phyloP scores from a whole-genome alignment of 768 basidiomycete species.

The Phlegmacium glaucopus region DNA sequence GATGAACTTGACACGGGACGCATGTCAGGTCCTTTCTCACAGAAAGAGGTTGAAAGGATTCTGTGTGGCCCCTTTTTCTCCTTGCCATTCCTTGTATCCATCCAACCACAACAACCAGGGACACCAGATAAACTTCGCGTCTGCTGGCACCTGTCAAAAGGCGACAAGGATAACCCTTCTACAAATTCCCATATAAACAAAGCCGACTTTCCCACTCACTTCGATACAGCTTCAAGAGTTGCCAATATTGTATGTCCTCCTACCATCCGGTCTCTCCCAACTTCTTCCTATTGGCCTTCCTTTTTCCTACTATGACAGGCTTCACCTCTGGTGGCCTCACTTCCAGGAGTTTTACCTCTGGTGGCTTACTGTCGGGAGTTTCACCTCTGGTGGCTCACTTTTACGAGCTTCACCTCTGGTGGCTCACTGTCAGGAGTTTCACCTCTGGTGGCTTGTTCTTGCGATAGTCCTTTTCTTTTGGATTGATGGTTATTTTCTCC shows the following conservation, averaged over 20 bases:
- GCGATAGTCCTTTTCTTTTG: too few species aligned
- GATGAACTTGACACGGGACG: conserved; percentile 15
- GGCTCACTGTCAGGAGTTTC: too few species aligned
- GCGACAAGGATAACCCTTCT: conserved; percentile 6
- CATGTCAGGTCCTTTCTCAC: conserved; percentile 27
- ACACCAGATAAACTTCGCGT: conserved; percentile 21
- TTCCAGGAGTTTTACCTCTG: not conserved
- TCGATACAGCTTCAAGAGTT: conserved; percentile 19
- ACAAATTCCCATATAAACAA: conserved; percentile 24
- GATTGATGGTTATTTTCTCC: too few species aligned
- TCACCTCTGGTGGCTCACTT: too few species aligned
- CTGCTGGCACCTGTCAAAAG: conserved; percentile 27
- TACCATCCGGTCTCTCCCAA: too few species aligned
- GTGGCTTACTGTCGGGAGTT: not conserved
- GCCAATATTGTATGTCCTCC: conserved; percentile 22
- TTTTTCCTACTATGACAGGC: too few species aligned
- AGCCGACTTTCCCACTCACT: conserved; percentile 23
- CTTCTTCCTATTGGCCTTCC: too few species aligned
- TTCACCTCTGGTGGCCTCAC: too few species aligned
- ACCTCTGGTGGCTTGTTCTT: too few species aligned
- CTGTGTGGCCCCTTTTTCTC: conserved; percentile 26
- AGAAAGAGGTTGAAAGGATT: conserved; percentile 16
- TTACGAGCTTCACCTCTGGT: too few species aligned
- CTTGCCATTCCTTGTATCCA: conserved; percentile 23
- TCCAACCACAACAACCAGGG: conserved; percentile 21